phyloP scores from a whole-genome alignment of 257 asterid genomes.

The Handroanthus guayacan region DNA sequence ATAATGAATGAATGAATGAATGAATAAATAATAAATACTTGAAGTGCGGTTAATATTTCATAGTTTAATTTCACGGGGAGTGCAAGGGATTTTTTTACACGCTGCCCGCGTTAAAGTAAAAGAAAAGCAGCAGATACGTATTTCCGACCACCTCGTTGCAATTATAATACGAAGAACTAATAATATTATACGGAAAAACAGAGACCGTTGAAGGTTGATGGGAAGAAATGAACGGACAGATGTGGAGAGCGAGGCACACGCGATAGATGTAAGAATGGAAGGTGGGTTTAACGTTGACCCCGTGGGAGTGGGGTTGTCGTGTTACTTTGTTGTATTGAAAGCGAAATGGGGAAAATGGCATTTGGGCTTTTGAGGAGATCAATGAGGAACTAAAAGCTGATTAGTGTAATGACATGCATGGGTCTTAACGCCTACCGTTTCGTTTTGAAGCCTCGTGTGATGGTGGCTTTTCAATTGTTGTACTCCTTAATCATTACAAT shows the following conservation, averaged over 20 bases:
- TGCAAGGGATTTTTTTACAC: constrained; percentile 7
- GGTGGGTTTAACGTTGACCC: not conserved
- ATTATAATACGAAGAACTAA: not conserved
- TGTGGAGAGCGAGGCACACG: not conserved
- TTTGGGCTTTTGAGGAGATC: constrained; percentile 28
- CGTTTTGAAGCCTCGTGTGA: not conserved
- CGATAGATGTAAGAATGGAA: not conserved
- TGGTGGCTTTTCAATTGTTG: not conserved
- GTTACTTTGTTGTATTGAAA: not conserved
- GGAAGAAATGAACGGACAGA: not conserved
- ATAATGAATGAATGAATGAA: too few species aligned
- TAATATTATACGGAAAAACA: not conserved
- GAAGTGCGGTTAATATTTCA: not conserved
- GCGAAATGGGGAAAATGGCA: not conserved
- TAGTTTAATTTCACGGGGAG: not conserved
- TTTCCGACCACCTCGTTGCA: not conserved
- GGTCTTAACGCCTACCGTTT: constrained; percentile 21
- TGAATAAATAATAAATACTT: too few species aligned
- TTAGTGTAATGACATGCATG: not conserved
- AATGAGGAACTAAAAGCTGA: not conserved
- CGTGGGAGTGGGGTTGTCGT: constrained; percentile 6
- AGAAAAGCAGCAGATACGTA: constrained; percentile 7
- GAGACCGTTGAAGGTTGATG: not conserved
- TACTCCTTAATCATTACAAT: not conserved
- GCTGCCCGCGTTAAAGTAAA: not conserved